phyloP scores from a whole-genome alignment of 768 basidiomycete species.

The Xerocomus spinulosus region DNA sequence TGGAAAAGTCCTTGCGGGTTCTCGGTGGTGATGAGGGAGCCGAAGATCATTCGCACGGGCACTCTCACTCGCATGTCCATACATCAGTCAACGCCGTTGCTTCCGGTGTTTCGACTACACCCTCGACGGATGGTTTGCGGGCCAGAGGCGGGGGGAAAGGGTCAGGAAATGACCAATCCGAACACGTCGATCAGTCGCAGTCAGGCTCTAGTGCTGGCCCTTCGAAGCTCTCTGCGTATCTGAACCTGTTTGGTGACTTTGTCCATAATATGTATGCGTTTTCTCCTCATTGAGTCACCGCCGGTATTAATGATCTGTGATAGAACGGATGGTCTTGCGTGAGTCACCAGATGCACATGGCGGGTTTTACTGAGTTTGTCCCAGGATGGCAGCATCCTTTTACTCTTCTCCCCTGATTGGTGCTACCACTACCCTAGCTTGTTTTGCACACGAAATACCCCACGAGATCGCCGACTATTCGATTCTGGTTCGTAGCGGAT shows the following conservation, averaged over 20 bases:
- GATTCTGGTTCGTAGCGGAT: slow-evolving; percentile 86
- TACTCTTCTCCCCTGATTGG: slow-evolving; percentile 93
- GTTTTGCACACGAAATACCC: slow-evolving; percentile 93
- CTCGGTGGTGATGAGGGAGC: slow-evolving; percentile 56
- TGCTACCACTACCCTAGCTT: slow-evolving; percentile 91
- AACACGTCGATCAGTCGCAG: slow-evolving; percentile 22
- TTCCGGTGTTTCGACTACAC: slow-evolving; percentile 44
- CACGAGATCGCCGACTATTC: slow-evolving; percentile 98
- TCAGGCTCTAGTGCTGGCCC: slow-evolving; percentile 44
- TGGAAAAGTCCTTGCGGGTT: slow-evolving; percentile 88
- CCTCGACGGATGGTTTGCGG: slow-evolving; percentile 46
- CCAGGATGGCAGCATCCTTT: slow-evolving; percentile 92
- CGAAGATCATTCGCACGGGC: slow-evolving; percentile 45
- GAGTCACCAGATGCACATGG: slow-evolving; percentile 31
- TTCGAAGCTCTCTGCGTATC: slow-evolving; percentile 84
- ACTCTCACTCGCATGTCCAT: slow-evolving; percentile 47
- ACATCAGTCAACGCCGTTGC: slow-evolving; percentile 31
- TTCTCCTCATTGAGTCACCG: slow-evolving; percentile 9
- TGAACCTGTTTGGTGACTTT: slow-evolving; percentile 91
- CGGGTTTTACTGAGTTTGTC: slow-evolving; percentile 2
- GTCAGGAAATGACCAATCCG: slow-evolving; percentile 16
- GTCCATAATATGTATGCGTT: slow-evolving; percentile 79
- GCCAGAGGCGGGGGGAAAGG: slow-evolving; percentile 36
- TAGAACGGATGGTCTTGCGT: slow-evolving; percentile 92
- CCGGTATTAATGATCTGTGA: slow-evolving; percentile 12